phyloP scores from a whole-genome alignment of 2,329 filamentous ascomycete species.

The Colletotrichum sp. region DNA sequence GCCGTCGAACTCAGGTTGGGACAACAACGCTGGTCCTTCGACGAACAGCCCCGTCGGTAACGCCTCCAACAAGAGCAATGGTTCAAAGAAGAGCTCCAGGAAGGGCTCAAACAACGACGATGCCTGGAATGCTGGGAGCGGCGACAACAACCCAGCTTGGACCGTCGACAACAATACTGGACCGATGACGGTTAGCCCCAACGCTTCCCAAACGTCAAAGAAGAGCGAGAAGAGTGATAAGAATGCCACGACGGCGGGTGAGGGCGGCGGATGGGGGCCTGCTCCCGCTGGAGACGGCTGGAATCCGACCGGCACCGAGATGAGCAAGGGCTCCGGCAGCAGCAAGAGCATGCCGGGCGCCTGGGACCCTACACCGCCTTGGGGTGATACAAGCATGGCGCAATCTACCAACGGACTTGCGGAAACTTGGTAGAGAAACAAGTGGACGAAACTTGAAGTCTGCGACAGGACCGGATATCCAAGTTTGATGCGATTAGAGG shows the following conservation, averaged over 20 bases:
- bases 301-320: slow-evolving; percentile 1
- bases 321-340: slow-evolving; percentile 11
- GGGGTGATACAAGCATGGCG: slow-evolving; percentile 16
- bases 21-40: slow-evolving; percentile 21
- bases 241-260: background rate
- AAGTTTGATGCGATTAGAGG: background rate
- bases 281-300: background rate
- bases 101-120: background rate
- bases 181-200: slow-evolving; percentile 7
- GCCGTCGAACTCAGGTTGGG: slow-evolving; percentile 12
- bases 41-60: slow-evolving; percentile 4
- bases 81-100: slow-evolving; percentile 2
- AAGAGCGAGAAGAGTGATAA: slow-evolving; percentile 5
- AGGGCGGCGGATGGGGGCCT: slow-evolving; percentile 14
- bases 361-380: slow-evolving; percentile 4
- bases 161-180: slow-evolving; percentile 7
- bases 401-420: slow-evolving; percentile 9
- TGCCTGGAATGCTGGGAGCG: background rate
- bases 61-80: slow-evolving; percentile 3
- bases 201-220: background rate
- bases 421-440: background rate
- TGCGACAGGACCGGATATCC: background rate
- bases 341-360: slow-evolving; percentile 23
- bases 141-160: slow-evolving; percentile 9
- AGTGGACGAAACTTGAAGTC: background rate